Conservation (phyloP, 1,139 yeast genomes). For the Suhomyces atakaporum region DNA sequence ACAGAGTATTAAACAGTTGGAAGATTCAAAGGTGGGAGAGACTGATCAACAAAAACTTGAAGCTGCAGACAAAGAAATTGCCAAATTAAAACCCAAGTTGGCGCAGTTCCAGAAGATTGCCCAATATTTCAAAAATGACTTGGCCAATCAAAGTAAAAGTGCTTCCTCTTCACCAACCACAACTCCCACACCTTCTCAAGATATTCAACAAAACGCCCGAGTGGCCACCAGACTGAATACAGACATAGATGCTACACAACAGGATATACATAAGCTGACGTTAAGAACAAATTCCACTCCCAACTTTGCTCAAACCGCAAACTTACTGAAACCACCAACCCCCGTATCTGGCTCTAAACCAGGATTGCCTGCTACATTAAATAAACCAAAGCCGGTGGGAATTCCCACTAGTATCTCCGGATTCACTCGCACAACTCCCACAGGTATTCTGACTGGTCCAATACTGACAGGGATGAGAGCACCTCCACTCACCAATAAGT, state of each 20-base stretch:
- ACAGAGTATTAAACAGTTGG: conserved; percentile 36
- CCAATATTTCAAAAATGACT: conserved; percentile 38
- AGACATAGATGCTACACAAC: too few species aligned
- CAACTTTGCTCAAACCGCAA: conserved; percentile 1
- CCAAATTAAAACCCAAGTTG: conserved; percentile 37
- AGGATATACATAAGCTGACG: neutral
- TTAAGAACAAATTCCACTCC: conserved; percentile 7
- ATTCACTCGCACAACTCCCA: conserved; percentile 10
- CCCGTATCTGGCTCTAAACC: conserved; percentile 3
- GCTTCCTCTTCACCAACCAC: conserved; percentile 4
- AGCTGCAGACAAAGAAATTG: conserved; percentile 37
- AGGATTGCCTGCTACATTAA: conserved; percentile 2
- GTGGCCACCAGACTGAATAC: too few species aligned
- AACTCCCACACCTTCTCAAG: conserved; percentile 13
- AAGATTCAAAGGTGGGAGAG: conserved; percentile 25
- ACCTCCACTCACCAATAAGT: conserved; percentile 6
- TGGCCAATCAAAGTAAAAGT: conserved; percentile 29
- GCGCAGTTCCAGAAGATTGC: conserved; percentile 43
- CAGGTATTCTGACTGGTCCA: conserved; percentile 7
- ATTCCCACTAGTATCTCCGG: conserved; percentile 10
- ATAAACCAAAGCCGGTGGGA: conserved; percentile 7
- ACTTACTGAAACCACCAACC: conserved; percentile 3
- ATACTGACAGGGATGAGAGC: conserved; percentile 11
- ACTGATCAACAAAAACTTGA: conserved; percentile 31
- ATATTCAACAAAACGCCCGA: neutral